phyloP scores from a whole-genome alignment of 2,329 filamentous ascomycete species.

The Myriosclerotinia curreyana region DNA sequence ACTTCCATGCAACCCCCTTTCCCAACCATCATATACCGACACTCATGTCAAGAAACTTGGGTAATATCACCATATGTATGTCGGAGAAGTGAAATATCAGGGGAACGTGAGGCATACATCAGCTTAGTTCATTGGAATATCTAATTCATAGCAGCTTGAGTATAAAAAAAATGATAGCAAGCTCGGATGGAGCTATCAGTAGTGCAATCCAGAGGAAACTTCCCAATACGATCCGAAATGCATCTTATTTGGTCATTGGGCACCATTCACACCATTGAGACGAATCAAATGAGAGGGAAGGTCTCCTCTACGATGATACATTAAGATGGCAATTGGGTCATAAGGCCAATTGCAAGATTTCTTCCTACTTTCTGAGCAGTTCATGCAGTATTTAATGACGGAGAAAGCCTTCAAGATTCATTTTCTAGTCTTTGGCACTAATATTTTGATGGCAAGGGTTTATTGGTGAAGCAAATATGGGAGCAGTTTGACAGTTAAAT shows the following conservation, averaged over 20 bases:
- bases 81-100: constrained; percentile 8
- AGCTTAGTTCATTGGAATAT: neutral
- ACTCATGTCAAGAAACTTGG: constrained; percentile 2
- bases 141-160: neutral
- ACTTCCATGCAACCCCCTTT: constrained; percentile 15
- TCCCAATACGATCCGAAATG: constrained; percentile 5
- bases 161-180: neutral
- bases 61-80: neutral
- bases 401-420: neutral
- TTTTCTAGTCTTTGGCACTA: constrained; percentile 8
- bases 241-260: constrained; percentile 13
- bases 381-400: neutral
- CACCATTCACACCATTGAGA: neutral
- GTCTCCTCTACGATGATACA: neutral
- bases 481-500: neutral
- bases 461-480: neutral
- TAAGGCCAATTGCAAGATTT: constrained; percentile 11
- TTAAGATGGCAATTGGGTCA: neutral
- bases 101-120: neutral
- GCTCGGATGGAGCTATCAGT: neutral
- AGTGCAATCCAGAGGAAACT: neutral
- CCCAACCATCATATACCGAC: constrained; percentile 14
- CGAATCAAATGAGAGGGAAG: neutral
- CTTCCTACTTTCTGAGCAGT: constrained; percentile 1
- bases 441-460: constrained; percentile 1